A percentile compares a stretch with the other conserved stretches of the same genome.
Evolutionary conservation across 345 rosid species (phyloP).

Genomic region (Rhizophora apiculata): DNA sequence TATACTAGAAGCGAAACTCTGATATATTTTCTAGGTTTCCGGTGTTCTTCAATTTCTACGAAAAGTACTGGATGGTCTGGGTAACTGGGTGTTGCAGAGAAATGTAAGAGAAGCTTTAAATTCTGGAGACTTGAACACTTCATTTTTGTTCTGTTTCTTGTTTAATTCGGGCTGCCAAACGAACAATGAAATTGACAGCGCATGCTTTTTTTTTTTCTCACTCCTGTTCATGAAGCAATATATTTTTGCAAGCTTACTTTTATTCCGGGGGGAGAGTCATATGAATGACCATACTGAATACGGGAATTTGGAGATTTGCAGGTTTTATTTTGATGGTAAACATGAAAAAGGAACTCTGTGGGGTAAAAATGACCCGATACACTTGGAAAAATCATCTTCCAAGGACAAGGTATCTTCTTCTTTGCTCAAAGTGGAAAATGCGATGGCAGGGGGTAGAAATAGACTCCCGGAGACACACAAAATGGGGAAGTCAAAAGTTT

Average conservation of each 20-base stretch:
- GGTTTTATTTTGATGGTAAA: conserved; percentile 68
- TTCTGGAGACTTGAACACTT: too few relatives aligned
- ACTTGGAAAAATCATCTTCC: conserved; percentile 47
- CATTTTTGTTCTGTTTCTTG: too few relatives aligned
- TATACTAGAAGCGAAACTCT: too few relatives aligned
- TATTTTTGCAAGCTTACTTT: background rate
- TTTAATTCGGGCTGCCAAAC: too few relatives aligned
- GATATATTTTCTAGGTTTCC: too few relatives aligned
- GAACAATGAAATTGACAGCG: background rate
- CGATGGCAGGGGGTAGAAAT: conserved; percentile 41
- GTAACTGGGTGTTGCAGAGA: too few relatives aligned
- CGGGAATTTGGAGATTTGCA: conserved; percentile 27
- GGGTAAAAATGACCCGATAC: conserved; percentile 44
- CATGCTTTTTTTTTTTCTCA: background rate
- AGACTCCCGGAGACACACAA: conserved; percentile 43
- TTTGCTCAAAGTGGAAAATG: conserved; percentile 46
- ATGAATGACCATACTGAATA: background rate
- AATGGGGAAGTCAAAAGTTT: conserved; percentile 39
- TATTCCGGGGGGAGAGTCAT: background rate
- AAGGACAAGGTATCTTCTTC: conserved; percentile 44
- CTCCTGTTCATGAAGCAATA: background rate
- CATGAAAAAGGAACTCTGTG: conserved; percentile 36
- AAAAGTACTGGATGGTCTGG: too few relatives aligned
- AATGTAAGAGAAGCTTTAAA: too few relatives aligned
- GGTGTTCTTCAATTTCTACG: too few relatives aligned